Evolutionary conservation across 805 yeast genomes (phyloP).

Genomic region (Candida ponderosae): DNA sequence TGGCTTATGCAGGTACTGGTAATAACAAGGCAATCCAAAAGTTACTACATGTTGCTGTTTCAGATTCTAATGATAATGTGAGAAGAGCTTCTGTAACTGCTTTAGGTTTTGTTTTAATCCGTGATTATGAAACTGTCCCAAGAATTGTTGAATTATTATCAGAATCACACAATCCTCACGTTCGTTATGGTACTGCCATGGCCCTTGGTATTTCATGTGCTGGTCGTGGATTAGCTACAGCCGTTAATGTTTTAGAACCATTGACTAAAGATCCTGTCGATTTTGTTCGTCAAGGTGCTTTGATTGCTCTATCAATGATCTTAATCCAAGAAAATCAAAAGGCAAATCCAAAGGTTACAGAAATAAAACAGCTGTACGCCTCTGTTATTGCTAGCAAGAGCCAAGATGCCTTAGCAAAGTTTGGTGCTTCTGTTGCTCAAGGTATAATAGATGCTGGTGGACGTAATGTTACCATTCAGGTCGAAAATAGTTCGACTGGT

Average conservation of each 20-base stretch:
- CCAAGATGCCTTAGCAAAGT: slow-evolving; percentile 94
- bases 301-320: slow-evolving; percentile 87
- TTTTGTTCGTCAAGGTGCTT: slow-evolving; percentile 96
- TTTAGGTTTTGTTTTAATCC: slow-evolving; percentile 82
- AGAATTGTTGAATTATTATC: slow-evolving; percentile 88
- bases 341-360: slow-evolving; percentile 70
- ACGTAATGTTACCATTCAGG: slow-evolving; percentile 87
- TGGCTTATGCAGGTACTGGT: slow-evolving; percentile 97
- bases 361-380: slow-evolving; percentile 66
- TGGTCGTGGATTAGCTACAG: slow-evolving; percentile 82
- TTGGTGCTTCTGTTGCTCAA: slow-evolving; percentile 95
- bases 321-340: slow-evolving; percentile 84
- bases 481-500: slow-evolving; percentile 84
- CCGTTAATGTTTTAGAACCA: slow-evolving; percentile 88
- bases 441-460: slow-evolving; percentile 99
- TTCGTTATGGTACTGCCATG: slow-evolving; percentile 95
- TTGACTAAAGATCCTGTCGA: slow-evolving; percentile 90
- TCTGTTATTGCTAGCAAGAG: slow-evolving; percentile 78
- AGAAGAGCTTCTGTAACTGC: slow-evolving; percentile 93
- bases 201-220: slow-evolving; percentile 97
- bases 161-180: slow-evolving; percentile 96
- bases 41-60: slow-evolving; percentile 86
- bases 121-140: slow-evolving; percentile 91
- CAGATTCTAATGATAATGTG: slow-evolving; percentile 93
- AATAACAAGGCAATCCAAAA: slow-evolving; percentile 80